phyloP scores from a whole-genome alignment of 2,329 filamentous ascomycete species.

The Corinectria fuckeliana region DNA sequence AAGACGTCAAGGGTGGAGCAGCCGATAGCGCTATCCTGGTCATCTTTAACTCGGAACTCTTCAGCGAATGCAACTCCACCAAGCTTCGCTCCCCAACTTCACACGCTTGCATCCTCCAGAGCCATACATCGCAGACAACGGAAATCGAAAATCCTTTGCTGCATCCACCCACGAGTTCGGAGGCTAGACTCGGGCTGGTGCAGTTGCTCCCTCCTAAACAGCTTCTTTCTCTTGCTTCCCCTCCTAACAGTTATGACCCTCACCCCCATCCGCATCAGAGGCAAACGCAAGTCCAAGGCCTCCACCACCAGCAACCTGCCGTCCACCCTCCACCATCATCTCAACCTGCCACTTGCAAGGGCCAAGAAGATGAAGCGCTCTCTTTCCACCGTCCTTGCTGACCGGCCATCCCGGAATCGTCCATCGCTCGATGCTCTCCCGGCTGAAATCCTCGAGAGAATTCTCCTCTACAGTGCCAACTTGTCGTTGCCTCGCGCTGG shows the following conservation, averaged over 20 bases:
- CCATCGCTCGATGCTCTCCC: constrained; percentile 50
- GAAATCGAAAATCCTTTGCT: background rate
- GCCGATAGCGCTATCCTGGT: background rate
- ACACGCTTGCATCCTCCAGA: background rate
- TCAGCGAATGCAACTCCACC: background rate
- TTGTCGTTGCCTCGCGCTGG: constrained; percentile 54
- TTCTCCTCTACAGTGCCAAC: constrained; percentile 59
- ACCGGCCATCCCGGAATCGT: constrained; percentile 35
- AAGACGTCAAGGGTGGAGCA: background rate
- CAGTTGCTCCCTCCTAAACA: background rate
- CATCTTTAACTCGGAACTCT: background rate
- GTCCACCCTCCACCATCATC: constrained; percentile 8
- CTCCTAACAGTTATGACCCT: constrained; percentile 48
- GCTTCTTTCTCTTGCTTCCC: background rate
- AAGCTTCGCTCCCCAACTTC: background rate
- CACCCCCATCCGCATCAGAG: constrained; percentile 56
- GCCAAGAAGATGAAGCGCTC: constrained; percentile 39
- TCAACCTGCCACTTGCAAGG: constrained; percentile 1
- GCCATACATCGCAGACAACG: background rate
- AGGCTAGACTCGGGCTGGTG: background rate
- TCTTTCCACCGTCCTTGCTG: constrained; percentile 40
- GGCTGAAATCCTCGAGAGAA: constrained; percentile 59
- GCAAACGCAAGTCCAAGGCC: constrained; percentile 58
- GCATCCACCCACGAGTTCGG: background rate
- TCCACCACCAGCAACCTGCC: constrained; percentile 21